Evolutionary conservation across 345 rosid genomes (phyloP).

Genomic region (Rhodamnia rubescens): DNA sequence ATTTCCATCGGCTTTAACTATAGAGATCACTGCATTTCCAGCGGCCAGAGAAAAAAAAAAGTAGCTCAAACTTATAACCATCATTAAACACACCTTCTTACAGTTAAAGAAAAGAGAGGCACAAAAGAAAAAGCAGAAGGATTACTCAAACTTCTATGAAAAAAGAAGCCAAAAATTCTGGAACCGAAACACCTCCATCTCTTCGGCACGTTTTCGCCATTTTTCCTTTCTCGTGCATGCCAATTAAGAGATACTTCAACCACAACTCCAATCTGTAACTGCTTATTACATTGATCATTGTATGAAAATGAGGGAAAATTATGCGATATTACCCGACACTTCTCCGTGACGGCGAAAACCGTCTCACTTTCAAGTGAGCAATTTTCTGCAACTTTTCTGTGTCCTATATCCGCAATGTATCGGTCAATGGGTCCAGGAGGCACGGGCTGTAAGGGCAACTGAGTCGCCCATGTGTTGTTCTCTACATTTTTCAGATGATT

Average conservation of each 20-base stretch:
- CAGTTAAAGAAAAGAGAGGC: background rate
- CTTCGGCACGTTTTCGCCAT: background rate
- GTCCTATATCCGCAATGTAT: background rate
- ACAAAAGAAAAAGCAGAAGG: background rate
- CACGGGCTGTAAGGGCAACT: background rate
- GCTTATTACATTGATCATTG: background rate
- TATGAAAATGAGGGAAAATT: background rate
- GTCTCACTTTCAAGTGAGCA: rapidly evolving
- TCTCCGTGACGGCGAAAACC: background rate
- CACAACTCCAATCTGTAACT: rapidly evolving
- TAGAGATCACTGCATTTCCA: background rate
- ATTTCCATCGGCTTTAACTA: background rate
- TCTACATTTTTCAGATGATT: background rate
- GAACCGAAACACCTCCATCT: rapidly evolving
- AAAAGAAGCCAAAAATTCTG: background rate
- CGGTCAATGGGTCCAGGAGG: background rate
- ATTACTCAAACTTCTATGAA: background rate
- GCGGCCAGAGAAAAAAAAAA: background rate
- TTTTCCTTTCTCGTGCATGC: background rate
- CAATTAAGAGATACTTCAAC: background rate
- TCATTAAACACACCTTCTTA: background rate
- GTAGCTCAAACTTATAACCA: background rate
- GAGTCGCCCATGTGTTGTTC: background rate
- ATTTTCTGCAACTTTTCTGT: no score
- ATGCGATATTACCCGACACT: rapidly evolving